Conservation (phyloP, 345 rosid species). For the Ailanthus altissimus region DNA sequence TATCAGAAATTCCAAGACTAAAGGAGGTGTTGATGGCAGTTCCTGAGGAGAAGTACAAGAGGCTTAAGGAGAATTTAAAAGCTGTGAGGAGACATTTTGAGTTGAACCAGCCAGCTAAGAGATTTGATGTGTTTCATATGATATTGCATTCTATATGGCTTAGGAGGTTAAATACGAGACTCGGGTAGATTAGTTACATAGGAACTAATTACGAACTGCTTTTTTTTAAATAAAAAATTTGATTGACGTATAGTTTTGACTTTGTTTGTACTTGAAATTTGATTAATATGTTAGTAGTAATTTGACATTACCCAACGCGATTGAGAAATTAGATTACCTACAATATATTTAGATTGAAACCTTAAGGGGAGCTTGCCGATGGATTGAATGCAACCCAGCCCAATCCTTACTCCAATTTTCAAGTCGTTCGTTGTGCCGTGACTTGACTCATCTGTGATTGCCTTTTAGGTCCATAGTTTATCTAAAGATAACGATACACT, state of each 20-base stretch:
- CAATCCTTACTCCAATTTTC: too few relatives aligned
- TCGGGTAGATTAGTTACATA: conserved; percentile 23
- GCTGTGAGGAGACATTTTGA: conserved; percentile 68
- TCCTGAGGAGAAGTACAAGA: conserved; percentile 53
- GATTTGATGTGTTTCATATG: conserved; percentile 80
- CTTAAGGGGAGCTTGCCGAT: too few relatives aligned
- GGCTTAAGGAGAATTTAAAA: conserved; percentile 53
- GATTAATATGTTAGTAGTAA: neutral
- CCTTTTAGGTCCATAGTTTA: too few relatives aligned
- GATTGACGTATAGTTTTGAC: neutral
- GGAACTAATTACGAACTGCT: too few relatives aligned
- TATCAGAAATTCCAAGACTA: conserved; percentile 64
- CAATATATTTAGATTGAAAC: too few relatives aligned
- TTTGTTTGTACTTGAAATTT: neutral
- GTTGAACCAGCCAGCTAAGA: conserved; percentile 71
- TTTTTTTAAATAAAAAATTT: neutral
- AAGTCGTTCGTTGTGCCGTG: too few relatives aligned
- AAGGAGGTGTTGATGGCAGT: conserved; percentile 66
- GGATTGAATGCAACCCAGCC: too few relatives aligned
- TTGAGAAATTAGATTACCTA: too few relatives aligned
- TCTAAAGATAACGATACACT: too few relatives aligned
- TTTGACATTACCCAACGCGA: too few relatives aligned
- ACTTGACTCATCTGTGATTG: too few relatives aligned
- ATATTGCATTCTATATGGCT: conserved; percentile 89
- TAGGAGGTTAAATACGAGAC: conserved; percentile 65